Evolutionary conservation across 2,329 filamentous ascomycete species (phyloP).

Genomic region (Monosporascus sp.): DNA sequence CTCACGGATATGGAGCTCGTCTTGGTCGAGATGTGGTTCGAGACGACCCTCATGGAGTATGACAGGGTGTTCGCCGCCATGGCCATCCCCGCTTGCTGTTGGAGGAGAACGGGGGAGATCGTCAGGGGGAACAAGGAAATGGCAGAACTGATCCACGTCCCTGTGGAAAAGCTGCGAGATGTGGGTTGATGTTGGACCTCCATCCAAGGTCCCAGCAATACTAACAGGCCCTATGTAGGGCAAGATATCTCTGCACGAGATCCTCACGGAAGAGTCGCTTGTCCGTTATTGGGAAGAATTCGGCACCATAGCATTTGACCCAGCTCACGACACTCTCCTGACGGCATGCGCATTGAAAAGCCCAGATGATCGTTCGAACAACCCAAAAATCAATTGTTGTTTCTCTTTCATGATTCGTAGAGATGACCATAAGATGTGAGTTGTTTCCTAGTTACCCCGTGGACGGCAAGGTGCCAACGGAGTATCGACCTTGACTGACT

Average conservation of each 20-base stretch:
- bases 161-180: slow-evolving; percentile 84
- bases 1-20: slow-evolving; percentile 92
- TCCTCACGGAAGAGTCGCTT: slow-evolving; percentile 88
- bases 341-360: slow-evolving; percentile 90
- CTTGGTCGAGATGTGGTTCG: slow-evolving; percentile 98
- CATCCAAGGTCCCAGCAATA: slow-evolving; percentile 4
- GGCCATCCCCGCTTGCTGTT: slow-evolving; percentile 96
- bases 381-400: slow-evolving; percentile 80
- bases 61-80: slow-evolving; percentile 98
- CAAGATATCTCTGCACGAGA: slow-evolving; percentile 90
- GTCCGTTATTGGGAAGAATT: slow-evolving; percentile 99
- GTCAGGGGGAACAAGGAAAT: slow-evolving; percentile 98
- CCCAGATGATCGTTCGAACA: slow-evolving; percentile 62
- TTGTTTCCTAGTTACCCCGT: slow-evolving; percentile 4
- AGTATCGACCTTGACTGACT: slow-evolving; percentile 20
- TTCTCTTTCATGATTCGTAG: slow-evolving; percentile 96
- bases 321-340: slow-evolving; percentile 86
- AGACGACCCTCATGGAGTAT: slow-evolving; percentile 93
- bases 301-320: slow-evolving; percentile 93
- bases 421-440: slow-evolving; percentile 95
- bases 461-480: no score
- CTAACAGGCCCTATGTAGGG: slow-evolving; percentile 50
- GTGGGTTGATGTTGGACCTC: slow-evolving; percentile 47
- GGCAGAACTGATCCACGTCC: slow-evolving; percentile 91
- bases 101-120: slow-evolving; percentile 94